Evolutionary conservation across 2,329 filamentous ascomycete genomes (phyloP).

Genomic region (Cladorrhinum sp.): DNA sequence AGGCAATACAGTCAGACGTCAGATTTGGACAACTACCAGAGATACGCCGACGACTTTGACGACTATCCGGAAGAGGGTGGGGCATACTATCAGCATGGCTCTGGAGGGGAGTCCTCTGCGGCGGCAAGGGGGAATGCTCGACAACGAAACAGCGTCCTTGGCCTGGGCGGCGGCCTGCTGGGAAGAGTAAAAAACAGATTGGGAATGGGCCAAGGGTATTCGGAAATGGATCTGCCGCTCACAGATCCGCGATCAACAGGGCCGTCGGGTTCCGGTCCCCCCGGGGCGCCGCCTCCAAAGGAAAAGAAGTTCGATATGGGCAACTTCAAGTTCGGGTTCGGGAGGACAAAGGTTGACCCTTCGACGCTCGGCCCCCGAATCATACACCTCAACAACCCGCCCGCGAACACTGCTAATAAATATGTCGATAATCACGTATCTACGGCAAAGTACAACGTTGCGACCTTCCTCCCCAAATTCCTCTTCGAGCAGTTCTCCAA

Average conservation of each 20-base stretch:
- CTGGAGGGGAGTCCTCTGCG: conserved; percentile 43
- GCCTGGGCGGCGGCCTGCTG: conserved; percentile 80
- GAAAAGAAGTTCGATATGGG: conserved; percentile 62
- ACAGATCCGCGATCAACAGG: conserved; percentile 64
- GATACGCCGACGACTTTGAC: conserved; percentile 85
- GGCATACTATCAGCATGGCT: conserved; percentile 77
- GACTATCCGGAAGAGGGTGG: conserved; percentile 75
- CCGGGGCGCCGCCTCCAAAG: conserved; percentile 29
- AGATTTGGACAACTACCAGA: conserved; percentile 80
- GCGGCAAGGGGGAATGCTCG: conserved; percentile 43
- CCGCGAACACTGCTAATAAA: conserved; percentile 83
- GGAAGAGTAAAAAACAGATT: conserved; percentile 87
- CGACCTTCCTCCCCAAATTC: conserved; percentile 95
- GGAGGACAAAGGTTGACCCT: conserved; percentile 78
- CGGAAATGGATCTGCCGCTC: conserved; percentile 95
- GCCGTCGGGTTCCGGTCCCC: conserved; percentile 44
- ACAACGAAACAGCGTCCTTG: conserved; percentile 85
- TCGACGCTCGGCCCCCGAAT: conserved; percentile 87
- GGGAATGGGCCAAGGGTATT: conserved; percentile 84
- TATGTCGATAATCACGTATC: conserved; percentile 97
- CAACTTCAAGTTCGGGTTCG: conserved; percentile 91
- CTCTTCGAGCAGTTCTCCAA: conserved; percentile 98
- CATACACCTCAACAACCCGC: conserved; percentile 94
- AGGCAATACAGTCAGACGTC: conserved; percentile 70
- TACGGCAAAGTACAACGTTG: conserved; percentile 93